Evolutionary conservation across 2,329 filamentous ascomycete genomes (phyloP), one percentile per base, ranked within the genome.

Genomic region (Blastomyces emzantsi): DNA sequence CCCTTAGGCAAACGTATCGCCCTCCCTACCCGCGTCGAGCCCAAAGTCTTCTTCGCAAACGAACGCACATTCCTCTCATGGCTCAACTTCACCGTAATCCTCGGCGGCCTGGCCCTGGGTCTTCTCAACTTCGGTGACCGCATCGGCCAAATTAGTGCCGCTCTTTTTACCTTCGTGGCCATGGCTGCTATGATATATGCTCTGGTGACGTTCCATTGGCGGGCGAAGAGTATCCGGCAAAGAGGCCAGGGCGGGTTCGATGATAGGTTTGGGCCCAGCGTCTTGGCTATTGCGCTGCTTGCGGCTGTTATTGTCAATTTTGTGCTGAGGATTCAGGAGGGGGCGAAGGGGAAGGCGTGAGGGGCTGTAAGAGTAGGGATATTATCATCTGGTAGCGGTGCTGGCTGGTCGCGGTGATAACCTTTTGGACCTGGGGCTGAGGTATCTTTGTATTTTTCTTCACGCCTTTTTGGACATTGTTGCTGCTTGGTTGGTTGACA

Each of bases 1-100:
- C 67, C 65, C 67, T 19, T 60, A 71, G 93, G 93, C 84, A 99
- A 99, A 82, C 91, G 93, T 75, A 97, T 99, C 76, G 93, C 94
- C 72, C 90, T 99, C 68, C 94, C 94, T 64, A 97, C 93, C 65
- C 92, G 94, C 70, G 93, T 99, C 78, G 94, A 99, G 79, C 94
- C 94, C 72, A 99, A 99, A 80, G 94, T 99, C 82, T 99, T 97
- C 86, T 99, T 99, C 83, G 94, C 94, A 80, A 99, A 99, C 83
- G 94, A 99, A 81, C 91, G 94, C 67, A 99, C 94, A 67, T 99
- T 99, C 77, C 87, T 99, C 73, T 96, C 92, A 78, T 99, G 94
- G 94, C 90, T 99, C 74, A 99, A 99, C 85, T 97, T 97, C 83
- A 96, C 92, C 76, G 92, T 99, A 74, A 93, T 99, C 78, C 89